Conservation (phyloP, 345 rosid genomes). For the Lepidium aucheri region DNA sequence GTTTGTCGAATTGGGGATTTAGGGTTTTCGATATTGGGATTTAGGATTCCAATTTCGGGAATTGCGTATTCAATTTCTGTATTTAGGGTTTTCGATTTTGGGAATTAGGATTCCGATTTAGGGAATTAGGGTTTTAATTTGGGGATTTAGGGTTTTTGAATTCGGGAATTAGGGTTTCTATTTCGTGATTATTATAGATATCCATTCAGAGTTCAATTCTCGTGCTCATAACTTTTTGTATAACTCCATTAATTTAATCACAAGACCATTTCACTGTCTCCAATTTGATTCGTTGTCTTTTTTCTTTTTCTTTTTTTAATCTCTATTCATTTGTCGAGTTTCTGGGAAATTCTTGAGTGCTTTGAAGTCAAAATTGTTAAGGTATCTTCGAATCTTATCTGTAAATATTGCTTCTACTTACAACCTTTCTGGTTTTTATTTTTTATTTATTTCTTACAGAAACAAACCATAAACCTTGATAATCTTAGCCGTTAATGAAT, state of each 20-base stretch:
- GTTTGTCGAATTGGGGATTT: no score
- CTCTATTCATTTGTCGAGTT: conserved; percentile 10
- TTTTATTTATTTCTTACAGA: not conserved
- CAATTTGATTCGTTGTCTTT: conserved; percentile 11
- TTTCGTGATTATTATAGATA: no score
- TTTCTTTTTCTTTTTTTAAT: not conserved
- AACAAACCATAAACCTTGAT: conserved; percentile 2
- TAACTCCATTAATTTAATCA: not conserved
- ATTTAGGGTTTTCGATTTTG: no score
- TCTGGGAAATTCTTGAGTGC: conserved; percentile 9
- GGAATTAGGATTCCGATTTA: no score
- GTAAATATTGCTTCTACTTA: not conserved
- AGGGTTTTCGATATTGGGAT: no score
- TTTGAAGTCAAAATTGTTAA: not conserved
- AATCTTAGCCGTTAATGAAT: conserved; percentile 7
- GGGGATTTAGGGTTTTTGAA: no score
- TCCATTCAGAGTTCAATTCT: not conserved
- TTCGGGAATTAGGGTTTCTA: no score
- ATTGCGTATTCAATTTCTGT: no score
- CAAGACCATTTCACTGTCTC: not conserved
- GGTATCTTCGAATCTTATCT: conserved; percentile 8
- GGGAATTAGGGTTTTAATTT: no score
- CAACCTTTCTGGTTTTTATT: not conserved
- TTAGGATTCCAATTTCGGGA: no score
- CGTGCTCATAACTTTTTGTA: not conserved